Conservation (phyloP, 2,329 filamentous ascomycete genomes). For the Aureobasidium leucospermi region DNA sequence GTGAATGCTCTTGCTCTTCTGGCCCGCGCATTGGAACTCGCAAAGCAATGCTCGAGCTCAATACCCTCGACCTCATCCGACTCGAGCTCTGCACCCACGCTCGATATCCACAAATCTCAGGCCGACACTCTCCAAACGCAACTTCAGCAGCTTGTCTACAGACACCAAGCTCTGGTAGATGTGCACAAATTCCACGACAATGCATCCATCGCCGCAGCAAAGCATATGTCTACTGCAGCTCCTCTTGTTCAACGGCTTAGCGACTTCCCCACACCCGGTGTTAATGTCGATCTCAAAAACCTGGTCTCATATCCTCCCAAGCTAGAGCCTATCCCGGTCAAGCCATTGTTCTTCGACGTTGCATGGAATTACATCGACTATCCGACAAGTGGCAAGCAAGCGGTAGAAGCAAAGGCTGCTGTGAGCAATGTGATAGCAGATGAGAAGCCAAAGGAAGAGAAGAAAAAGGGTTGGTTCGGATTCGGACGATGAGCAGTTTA, state of each 20-base stretch:
- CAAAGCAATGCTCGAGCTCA: slow-evolving; percentile 43
- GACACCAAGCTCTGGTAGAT: slow-evolving; percentile 78
- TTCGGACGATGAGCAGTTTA: slow-evolving; percentile 35
- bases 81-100: slow-evolving; percentile 49
- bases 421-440: slow-evolving; percentile 21
- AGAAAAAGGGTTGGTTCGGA: slow-evolving; percentile 46
- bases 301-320: slow-evolving; percentile 83
- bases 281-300: slow-evolving; percentile 62
- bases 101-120: slow-evolving; percentile 58
- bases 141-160: slow-evolving; percentile 65
- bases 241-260: slow-evolving; percentile 69
- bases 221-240: slow-evolving; percentile 36
- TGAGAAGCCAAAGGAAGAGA: slow-evolving; percentile 28
- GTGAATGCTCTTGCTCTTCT: slow-evolving; percentile 81
- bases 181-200: slow-evolving; percentile 58
- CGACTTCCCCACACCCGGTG: slow-evolving; percentile 61
- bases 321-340: slow-evolving; percentile 76
- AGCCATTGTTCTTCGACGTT: slow-evolving; percentile 91
- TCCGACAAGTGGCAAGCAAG: slow-evolving; percentile 51
- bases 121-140: slow-evolving; percentile 52
- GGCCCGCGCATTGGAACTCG: slow-evolving; percentile 60
- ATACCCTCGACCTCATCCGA: slow-evolving; percentile 34
- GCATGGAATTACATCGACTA: slow-evolving; percentile 98
- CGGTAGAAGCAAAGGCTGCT: slow-evolving; percentile 19
- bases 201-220: slow-evolving; percentile 40